A percentile compares a stretch with the other conserved stretches of the same genome.
These are phyloP conservation scores for Pythium rishiriense DNA, from an alignment of 352 stramenopile genomes.

Conservation along the genomic window DNA sequence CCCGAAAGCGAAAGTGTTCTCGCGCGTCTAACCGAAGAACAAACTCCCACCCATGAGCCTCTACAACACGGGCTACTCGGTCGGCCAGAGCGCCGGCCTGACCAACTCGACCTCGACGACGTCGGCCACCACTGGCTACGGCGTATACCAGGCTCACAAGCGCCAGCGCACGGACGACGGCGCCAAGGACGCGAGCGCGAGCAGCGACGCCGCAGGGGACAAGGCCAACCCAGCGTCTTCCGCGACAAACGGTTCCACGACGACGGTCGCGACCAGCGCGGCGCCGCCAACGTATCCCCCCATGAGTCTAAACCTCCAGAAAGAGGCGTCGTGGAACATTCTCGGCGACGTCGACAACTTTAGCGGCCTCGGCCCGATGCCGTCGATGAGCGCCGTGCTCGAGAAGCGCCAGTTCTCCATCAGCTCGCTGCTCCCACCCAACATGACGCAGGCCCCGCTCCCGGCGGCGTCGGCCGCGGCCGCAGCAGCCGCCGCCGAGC, in stretches of 20 bases:
- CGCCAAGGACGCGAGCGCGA: conserved; percentile 16
- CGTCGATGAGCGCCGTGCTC: conserved; percentile 64
- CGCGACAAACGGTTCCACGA: conserved; percentile 18
- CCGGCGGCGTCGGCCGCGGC: conserved; percentile 12
- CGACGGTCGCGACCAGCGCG: neutral
- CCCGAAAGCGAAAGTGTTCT: conserved; percentile 3
- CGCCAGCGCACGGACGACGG: conserved; percentile 56
- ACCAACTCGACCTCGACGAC: conserved; percentile 18
- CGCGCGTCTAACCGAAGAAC: conserved; percentile 4
- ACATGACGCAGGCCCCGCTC: conserved; percentile 21
- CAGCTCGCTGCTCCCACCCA: conserved; percentile 60
- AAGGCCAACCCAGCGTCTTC: conserved; percentile 25
- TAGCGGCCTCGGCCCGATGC: conserved; percentile 59
- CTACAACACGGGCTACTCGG: conserved; percentile 30
- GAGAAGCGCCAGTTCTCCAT: conserved; percentile 84
- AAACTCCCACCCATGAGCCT: conserved; percentile 21
- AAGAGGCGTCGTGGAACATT: conserved; percentile 75
- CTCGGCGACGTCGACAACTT: conserved; percentile 71
- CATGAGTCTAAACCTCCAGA: conserved; percentile 63
- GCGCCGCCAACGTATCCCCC: conserved; percentile 33
- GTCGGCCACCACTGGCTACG: conserved; percentile 19
- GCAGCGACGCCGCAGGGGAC: neutral
- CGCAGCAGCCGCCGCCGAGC: conserved; percentile 12
- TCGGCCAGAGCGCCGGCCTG: conserved; percentile 25
- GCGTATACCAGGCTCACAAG: conserved; percentile 46